Evolutionary conservation across 1,139 yeast species (phyloP).

Genomic region (Casaregolazyma suthepensis): DNA sequence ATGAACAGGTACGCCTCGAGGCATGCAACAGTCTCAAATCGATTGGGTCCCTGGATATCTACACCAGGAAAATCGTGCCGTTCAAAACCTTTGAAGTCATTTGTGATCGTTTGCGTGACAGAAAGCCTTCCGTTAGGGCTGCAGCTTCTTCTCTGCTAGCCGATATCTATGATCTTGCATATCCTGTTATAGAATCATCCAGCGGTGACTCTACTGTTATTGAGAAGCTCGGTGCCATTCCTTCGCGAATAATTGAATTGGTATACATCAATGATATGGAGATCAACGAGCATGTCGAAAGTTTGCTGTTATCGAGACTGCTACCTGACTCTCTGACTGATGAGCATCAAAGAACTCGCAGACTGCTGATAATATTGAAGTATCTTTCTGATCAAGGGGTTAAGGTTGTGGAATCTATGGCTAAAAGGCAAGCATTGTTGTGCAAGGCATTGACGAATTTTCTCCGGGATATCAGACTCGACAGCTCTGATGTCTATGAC

Average conservation of each 20-base stretch:
- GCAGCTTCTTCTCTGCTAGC: constrained; percentile 54
- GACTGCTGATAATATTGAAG: constrained; percentile 45
- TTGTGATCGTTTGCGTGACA: constrained; percentile 53
- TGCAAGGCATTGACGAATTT: constrained; percentile 38
- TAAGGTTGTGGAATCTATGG: constrained; percentile 62
- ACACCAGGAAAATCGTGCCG: not conserved
- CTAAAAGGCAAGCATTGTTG: constrained; percentile 50
- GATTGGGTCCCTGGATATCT: constrained; percentile 16
- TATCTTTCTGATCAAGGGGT: constrained; percentile 53
- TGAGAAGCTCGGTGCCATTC: constrained; percentile 45
- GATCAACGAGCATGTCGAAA: constrained; percentile 66
- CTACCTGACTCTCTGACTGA: constrained; percentile 42
- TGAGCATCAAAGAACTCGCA: constrained; percentile 44
- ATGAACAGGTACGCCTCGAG: constrained; percentile 62
- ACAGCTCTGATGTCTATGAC: constrained; percentile 22
- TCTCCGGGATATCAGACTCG: constrained; percentile 1
- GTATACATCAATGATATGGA: constrained; percentile 68
- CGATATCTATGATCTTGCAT: constrained; percentile 41
- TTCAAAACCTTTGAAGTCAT: constrained; percentile 26
- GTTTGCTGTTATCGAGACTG: constrained; percentile 51
- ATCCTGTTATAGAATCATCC: constrained; percentile 14
- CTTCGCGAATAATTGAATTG: constrained; percentile 59
- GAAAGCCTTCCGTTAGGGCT: constrained; percentile 57
- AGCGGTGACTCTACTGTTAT: constrained; percentile 12
- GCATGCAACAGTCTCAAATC: constrained; percentile 44